Evolutionary conservation across 768 basidiomycete species (phyloP), one percentile per base, ranked within the genome.

Genomic region (Pisolithus albus): DNA sequence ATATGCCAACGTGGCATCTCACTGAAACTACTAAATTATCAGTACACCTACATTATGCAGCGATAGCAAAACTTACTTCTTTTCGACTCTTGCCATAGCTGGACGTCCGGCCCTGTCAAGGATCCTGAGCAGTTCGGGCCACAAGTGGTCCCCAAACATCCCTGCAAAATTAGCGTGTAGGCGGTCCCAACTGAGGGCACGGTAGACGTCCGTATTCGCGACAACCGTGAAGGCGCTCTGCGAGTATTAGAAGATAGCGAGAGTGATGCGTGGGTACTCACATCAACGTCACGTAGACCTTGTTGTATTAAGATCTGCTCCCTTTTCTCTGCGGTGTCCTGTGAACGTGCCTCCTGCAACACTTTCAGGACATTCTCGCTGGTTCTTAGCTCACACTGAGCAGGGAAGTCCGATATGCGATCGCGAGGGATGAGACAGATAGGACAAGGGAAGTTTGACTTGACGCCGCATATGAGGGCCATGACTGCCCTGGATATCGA

Each of bases 141-240:
- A n/a, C n/a, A n/a, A n/a, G n/a, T n/a, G n/a, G n/a, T n/a, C n/a
- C n/a, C n/a, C n/a, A n/a, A n/a, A n/a, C n/a, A n/a, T n/a, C n/a
- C n/a, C n/a, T n/a, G n/a, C n/a, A n/a, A n/a, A n/a, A n/a, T n/a
- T n/a, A n/a, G n/a, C n/a, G n/a, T n/a, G n/a, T n/a, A n/a, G n/a
- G n/a, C n/a, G n/a, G n/a, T n/a, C n/a, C n/a, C n/a, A n/a, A n/a
- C n/a, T n/a, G n/a, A n/a, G n/a, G n/a, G n/a, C n/a, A n/a, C n/a
- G n/a, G n/a, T n/a, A n/a, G n/a, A n/a, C n/a, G n/a, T n/a, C n/a
- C n/a, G 67, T 69, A 47, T 63, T 49, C n/a, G 42, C 46, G 10
- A 76, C 40, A 1, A 28, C 47, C 66, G 67, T 72, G 54, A 75
- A 76, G 15, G 64, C 64, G 62, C 72, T 45, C 15, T 41, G 46